These are phyloP conservation scores for Nakazawaea ernobii DNA, from an alignment of 805 yeast species.

Conservation along the genomic window DNA sequence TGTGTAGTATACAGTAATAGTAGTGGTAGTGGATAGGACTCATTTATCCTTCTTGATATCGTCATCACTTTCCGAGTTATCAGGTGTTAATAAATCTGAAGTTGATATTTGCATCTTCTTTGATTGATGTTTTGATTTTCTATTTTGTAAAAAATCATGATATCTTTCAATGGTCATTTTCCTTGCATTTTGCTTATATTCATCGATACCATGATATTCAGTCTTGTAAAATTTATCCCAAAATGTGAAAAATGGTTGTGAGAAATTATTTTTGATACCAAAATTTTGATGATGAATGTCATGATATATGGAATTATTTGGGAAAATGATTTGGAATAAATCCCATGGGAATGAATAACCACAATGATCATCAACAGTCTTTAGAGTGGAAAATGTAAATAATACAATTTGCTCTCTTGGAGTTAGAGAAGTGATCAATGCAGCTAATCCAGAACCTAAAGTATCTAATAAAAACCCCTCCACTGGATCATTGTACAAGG, in stretches of 20 bases:
- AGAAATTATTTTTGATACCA: conserved; percentile 88
- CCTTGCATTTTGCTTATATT: conserved; percentile 60
- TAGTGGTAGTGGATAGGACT: neutral
- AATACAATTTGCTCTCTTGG: conserved; percentile 74
- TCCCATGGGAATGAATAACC: conserved; percentile 95
- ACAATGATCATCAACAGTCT: conserved; percentile 97
- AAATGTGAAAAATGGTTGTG: conserved; percentile 93
- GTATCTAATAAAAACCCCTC: conserved; percentile 95
- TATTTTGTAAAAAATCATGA: conserved; percentile 45
- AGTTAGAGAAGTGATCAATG: conserved; percentile 52
- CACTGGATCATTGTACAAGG: conserved; percentile 86
- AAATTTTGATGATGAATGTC: conserved; percentile 97
- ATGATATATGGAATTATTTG: conserved; percentile 92
- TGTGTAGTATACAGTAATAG: neutral
- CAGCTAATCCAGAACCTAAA: conserved; percentile 83
- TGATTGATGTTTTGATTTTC: conserved; percentile 16
- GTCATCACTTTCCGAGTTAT: conserved; percentile 10
- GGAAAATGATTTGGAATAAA: conserved; percentile 84
- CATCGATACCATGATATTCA: conserved; percentile 59
- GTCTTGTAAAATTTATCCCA: conserved; percentile 82
- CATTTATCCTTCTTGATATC: conserved; percentile 3
- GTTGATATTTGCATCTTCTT: neutral
- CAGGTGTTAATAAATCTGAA: conserved; percentile 6
- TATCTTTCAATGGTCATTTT: conserved; percentile 64
- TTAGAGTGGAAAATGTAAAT: conserved; percentile 85